A percentile compares a stretch with the other conserved stretches of the same genome.
Conservation (phyloP, 2,329 filamentous ascomycete species). For the Hypoxylon sp. region DNA sequence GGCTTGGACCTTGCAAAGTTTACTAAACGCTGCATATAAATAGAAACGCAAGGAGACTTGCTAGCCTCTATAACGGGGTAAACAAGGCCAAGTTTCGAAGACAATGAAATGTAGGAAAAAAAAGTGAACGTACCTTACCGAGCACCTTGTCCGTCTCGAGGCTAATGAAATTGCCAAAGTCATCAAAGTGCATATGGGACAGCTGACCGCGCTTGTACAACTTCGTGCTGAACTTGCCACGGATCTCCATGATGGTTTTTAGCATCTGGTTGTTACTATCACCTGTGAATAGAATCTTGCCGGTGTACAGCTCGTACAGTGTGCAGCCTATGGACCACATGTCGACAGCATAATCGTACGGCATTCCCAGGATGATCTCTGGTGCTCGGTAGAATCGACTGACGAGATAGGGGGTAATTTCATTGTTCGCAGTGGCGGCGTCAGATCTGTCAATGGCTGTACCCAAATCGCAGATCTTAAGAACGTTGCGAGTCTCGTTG, state of each 20-base stretch:
- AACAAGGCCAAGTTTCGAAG: constrained; percentile 8
- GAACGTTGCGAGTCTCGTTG: constrained; percentile 80
- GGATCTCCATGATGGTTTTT: constrained; percentile 92
- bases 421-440: constrained; percentile 72
- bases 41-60: constrained; percentile 25
- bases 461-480: constrained; percentile 96
- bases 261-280: constrained; percentile 99
- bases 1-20: constrained; percentile 15
- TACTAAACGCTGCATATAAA: constrained; percentile 32
- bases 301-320: constrained; percentile 94
- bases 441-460: constrained; percentile 94
- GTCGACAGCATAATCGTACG: constrained; percentile 92
- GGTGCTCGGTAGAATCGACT: constrained; percentile 97
- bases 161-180: constrained; percentile 82
- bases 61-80: constrained; percentile 1
- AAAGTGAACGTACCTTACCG: constrained; percentile 69
- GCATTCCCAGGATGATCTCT: constrained; percentile 96
- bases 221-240: constrained; percentile 90
- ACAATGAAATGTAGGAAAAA: too few species aligned
- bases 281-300: constrained; percentile 95
- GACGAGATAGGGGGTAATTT: constrained; percentile 93
- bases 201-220: constrained; percentile 84
- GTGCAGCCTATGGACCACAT: constrained; percentile 99
- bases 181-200: constrained; percentile 82
- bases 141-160: constrained; percentile 88